Conservation (phyloP, 192 early-diverging fungal genomes). For the Powellomyces hirtus region DNA sequence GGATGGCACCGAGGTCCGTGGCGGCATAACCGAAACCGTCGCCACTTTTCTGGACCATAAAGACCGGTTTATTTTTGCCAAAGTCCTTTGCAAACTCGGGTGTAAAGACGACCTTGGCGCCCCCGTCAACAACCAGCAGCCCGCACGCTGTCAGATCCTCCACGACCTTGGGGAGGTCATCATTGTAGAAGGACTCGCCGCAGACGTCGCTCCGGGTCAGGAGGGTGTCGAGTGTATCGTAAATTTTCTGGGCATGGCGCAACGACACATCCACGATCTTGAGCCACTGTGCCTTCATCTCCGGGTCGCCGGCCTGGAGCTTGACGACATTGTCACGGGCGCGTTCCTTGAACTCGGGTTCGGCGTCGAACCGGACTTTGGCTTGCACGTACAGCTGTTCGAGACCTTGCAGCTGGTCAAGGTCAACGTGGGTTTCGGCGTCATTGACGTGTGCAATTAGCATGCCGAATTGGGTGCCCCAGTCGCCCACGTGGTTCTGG, state of each 20-base stretch:
- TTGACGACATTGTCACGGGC: slow-evolving; percentile 23
- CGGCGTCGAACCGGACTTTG: slow-evolving; percentile 23
- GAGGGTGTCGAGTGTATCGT: slow-evolving; percentile 20
- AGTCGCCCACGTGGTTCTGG: slow-evolving; percentile 99
- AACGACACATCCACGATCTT: slow-evolving; percentile 28
- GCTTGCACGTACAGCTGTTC: slow-evolving; percentile 22
- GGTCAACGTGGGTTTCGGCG: neutral
- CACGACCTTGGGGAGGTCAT: slow-evolving; percentile 51
- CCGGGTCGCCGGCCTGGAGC: slow-evolving; percentile 19
- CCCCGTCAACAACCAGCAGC: slow-evolving; percentile 72
- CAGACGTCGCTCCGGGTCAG: slow-evolving; percentile 8
- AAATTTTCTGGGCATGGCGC: slow-evolving; percentile 19
- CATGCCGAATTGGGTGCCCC: slow-evolving; percentile 98
- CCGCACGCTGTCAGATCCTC: slow-evolving; percentile 69
- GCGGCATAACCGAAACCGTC: slow-evolving; percentile 95
- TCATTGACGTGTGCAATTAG: slow-evolving; percentile 19
- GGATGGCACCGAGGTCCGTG: slow-evolving; percentile 94
- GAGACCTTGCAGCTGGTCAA: slow-evolving; percentile 51
- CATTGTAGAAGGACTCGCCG: slow-evolving; percentile 24
- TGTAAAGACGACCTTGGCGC: slow-evolving; percentile 73
- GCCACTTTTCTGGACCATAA: slow-evolving; percentile 79
- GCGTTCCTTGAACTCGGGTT: slow-evolving; percentile 15
- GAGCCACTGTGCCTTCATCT: slow-evolving; percentile 19
- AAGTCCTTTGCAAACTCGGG: slow-evolving; percentile 55
- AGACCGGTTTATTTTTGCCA: slow-evolving; percentile 77